Evolutionary conservation across 2,329 filamentous ascomycete species (phyloP).

Genomic region (Neoscytalidium dimidiatum): DNA sequence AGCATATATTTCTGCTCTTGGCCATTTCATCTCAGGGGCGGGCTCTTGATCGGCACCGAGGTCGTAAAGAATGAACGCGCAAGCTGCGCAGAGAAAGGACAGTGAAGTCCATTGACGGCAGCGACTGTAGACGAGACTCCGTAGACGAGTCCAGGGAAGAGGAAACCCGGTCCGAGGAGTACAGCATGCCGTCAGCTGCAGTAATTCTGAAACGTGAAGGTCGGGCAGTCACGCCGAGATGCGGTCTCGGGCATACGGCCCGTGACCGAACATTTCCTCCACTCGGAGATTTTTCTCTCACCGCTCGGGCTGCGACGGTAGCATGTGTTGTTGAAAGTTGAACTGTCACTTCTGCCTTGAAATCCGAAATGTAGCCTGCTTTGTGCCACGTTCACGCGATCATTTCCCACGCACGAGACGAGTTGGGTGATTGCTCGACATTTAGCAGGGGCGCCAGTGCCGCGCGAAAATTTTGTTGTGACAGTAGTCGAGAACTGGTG

Average conservation of each 20-base stretch:
- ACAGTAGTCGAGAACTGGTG: too few relatives aligned
- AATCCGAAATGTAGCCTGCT: not conserved
- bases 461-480: too few relatives aligned
- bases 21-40: too few relatives aligned
- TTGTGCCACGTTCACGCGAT: not conserved
- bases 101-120: not conserved
- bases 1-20: too few relatives aligned
- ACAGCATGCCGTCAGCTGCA: not conserved
- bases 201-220: not conserved
- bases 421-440: not conserved
- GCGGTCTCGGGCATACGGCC: not conserved
- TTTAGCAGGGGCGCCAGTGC: not conserved
- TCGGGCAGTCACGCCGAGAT: not conserved
- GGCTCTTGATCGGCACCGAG: too few relatives aligned
- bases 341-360: not conserved
- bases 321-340: not conserved
- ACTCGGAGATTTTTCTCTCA: not conserved
- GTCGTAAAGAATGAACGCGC: too few relatives aligned
- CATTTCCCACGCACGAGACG: not conserved
- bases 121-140: not conserved
- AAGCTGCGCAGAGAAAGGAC: not conserved
- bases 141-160: too few relatives aligned
- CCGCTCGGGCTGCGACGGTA: not conserved
- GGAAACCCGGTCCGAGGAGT: not conserved
- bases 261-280: not conserved